Conservation (phyloP, 2,329 filamentous ascomycete species). For the Cordyceps militaris region DNA sequence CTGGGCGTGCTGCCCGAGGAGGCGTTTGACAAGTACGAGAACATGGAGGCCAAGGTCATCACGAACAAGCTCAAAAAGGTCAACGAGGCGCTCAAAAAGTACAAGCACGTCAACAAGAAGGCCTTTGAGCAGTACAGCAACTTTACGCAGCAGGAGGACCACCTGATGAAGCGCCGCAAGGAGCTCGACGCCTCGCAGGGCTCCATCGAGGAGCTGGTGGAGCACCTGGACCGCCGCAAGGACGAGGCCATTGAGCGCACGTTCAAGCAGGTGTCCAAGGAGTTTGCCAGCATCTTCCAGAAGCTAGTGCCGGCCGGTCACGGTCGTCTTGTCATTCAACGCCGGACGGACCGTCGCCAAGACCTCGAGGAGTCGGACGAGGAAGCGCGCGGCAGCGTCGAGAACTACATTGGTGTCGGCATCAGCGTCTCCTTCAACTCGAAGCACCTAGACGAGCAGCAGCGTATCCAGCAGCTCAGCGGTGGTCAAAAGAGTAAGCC, state of each 20-base stretch:
- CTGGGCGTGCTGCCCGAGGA: constrained; percentile 90
- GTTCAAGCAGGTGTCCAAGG: constrained; percentile 93
- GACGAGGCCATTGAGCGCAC: constrained; percentile 97
- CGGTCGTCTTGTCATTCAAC: constrained; percentile 86
- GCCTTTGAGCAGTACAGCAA: constrained; percentile 98
- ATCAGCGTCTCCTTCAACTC: constrained; percentile 99
- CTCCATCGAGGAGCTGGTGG: constrained; percentile 87
- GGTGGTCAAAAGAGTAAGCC: constrained; percentile 92
- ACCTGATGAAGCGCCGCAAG: constrained; percentile 72
- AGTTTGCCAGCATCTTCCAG: constrained; percentile 89
- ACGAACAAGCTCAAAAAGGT: constrained; percentile 75
- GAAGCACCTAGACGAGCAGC: constrained; percentile 90
- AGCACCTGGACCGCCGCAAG: constrained; percentile 87
- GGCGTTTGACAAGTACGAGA: constrained; percentile 84
- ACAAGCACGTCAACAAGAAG: constrained; percentile 98
- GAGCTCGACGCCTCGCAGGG: constrained; percentile 81
- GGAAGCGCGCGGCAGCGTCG: constrained; percentile 65
- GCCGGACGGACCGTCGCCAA: constrained; percentile 68
- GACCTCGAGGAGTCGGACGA: constrained; percentile 57
- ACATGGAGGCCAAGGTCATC: constrained; percentile 67
- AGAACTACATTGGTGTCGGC: constrained; percentile 93
- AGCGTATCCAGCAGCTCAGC: constrained; percentile 92
- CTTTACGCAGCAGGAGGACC: constrained; percentile 88
- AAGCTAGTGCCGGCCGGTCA: constrained; percentile 91
- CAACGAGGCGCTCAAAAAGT: constrained; percentile 90